Evolutionary conservation across 1,139 yeast genomes (phyloP), one percentile per base, ranked within the genome.

Genomic region (Geotrichum histeridarum): DNA sequence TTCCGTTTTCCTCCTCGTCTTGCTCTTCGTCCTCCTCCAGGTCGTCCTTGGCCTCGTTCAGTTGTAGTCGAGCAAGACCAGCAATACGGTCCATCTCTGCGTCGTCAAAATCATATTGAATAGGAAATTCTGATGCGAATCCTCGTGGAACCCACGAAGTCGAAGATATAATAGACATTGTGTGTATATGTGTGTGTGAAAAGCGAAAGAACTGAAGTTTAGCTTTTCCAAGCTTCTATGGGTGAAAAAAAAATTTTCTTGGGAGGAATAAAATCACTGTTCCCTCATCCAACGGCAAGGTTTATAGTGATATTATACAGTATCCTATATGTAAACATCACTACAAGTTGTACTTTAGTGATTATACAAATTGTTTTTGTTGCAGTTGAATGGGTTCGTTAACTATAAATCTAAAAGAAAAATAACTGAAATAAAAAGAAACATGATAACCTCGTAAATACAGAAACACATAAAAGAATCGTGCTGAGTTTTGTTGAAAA

Each of bases 61-160:
- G 74, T 68, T 90, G 90, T 64, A 91, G 75, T 59, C 85, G 80
- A 45, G 98, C 96, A 80, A 93, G 79, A 60, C 84, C 83, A 59
- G 84, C 82, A 67, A 93, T 90, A 72, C 97, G 81, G 57, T 82
- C 94, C 88, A 93, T 84, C 71, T 93, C 99, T 57, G 80, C 94
- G 60, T 93, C 98, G 64, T 90, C 83, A 57, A 93, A 74, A 62
- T 88, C 96, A 66, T 89, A 90, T 67, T 86, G 81, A 63, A 83
- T 88, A 4, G 99, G 99, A 67, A 85, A 87, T 69, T 91, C 97
- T 41, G 95, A 81, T 32, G 99, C 95, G 69, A 79, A 86, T 9
- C 99, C 99, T 66, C 96, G 81, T 50, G 98, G 98, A 36, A 93
- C 96, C 98, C 99, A 93, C 51, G 85, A 75, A 51, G 94, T 84